A percentile compares a stretch with the other conserved stretches of the same genome.
phyloP scores from a whole-genome alignment of 1,139 yeast genomes.

The Hansenula lynferdii region DNA sequence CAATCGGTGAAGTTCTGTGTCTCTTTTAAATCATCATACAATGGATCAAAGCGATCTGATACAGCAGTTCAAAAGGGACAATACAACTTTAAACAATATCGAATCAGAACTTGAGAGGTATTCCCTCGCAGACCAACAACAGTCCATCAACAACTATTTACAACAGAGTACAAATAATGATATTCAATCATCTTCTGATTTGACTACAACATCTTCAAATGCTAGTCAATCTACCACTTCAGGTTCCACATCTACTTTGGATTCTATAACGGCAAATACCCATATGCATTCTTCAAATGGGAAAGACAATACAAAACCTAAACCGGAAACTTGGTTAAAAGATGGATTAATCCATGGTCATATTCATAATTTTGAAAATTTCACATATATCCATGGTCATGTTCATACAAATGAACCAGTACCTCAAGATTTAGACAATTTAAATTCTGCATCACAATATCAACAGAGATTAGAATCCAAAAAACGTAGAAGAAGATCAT shows the following conservation, averaged over 20 bases:
- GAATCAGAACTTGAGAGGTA: not conserved
- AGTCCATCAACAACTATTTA: not conserved
- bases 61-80: not conserved
- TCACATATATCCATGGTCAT: constrained; percentile 67
- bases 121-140: not conserved
- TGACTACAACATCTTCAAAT: not conserved
- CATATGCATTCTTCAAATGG: not conserved
- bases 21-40: too few species aligned
- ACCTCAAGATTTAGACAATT: not conserved
- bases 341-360: constrained; percentile 65
- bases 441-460: not conserved
- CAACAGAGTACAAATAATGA: not conserved
- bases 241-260: not conserved
- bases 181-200: not conserved
- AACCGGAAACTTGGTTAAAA: not conserved
- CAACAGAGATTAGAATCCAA: not conserved
- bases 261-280: not conserved
- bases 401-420: constrained; percentile 37
- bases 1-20: too few species aligned
- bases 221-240: not conserved
- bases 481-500: constrained; percentile 5
- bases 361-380: constrained; percentile 58
- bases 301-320: not conserved
- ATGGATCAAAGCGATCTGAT: not conserved
- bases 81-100: not conserved